These are phyloP conservation scores for Silene latifolia DNA, from an alignment of 148 eudicot species.

Conservation along the genomic window DNA sequence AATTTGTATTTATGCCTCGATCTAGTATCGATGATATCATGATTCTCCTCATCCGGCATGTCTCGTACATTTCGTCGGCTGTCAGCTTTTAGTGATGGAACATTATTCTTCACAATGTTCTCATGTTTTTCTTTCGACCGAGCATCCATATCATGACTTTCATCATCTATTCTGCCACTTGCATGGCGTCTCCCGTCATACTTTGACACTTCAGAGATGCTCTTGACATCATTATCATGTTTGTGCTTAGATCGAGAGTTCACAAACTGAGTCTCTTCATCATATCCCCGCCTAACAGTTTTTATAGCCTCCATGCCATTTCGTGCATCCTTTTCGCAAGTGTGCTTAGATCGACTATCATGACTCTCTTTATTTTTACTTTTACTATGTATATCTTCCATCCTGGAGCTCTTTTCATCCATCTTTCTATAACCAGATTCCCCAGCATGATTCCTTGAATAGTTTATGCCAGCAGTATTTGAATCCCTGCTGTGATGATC, in stretches of 20 bases:
- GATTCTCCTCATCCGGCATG: no score
- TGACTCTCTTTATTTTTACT: constrained; percentile 32
- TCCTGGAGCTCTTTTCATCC: constrained; percentile 34
- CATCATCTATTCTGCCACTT: constrained; percentile 11
- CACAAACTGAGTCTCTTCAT: neutral
- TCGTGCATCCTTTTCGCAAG: constrained; percentile 25
- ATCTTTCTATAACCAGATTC: constrained; percentile 37
- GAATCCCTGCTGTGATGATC: constrained; percentile 30
- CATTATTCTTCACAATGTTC: neutral
- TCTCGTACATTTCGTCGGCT: neutral
- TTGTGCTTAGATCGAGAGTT: constrained; percentile 3
- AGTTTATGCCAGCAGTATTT: constrained; percentile 23
- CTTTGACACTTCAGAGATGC: constrained; percentile 10
- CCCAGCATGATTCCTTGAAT: constrained; percentile 33
- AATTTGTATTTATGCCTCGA: neutral
- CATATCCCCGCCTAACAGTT: constrained; percentile 8
- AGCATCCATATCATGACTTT: neutral
- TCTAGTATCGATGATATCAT: constrained; percentile 1
- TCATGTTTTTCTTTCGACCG: constrained; percentile 4
- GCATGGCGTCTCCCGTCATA: neutral
- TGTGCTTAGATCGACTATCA: constrained; percentile 35
- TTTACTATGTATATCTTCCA: constrained; percentile 34
- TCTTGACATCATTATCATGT: constrained; percentile 6
- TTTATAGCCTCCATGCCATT: constrained; percentile 17
- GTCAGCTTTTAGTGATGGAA: neutral